Evolutionary conservation across 441 rosid species (phyloP).

Genomic region (Populus hybrid): DNA sequence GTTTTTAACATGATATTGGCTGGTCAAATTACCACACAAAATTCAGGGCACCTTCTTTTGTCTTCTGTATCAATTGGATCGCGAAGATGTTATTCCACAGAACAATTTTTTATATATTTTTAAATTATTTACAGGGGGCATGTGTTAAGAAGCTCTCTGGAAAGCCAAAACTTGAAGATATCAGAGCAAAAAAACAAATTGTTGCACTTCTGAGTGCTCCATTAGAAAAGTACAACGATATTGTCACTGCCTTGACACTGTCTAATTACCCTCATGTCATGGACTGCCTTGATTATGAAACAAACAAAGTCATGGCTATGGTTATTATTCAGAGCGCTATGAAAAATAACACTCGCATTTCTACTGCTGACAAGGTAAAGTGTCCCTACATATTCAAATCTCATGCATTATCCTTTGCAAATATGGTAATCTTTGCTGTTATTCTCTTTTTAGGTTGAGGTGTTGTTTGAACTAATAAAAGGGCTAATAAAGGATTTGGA

Average conservation of each 20-base stretch:
- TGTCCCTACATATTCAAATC: slow-evolving; percentile 14
- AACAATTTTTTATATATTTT: neutral
- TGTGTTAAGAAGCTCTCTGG: slow-evolving; percentile 82
- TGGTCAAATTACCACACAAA: neutral
- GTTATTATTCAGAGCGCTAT: slow-evolving; percentile 89
- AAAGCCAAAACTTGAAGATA: slow-evolving; percentile 76
- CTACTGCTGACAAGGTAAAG: slow-evolving; percentile 75
- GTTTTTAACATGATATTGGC: neutral
- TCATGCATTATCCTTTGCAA: slow-evolving; percentile 6
- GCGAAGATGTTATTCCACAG: neutral
- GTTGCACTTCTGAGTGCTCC: slow-evolving; percentile 97
- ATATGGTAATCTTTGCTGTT: slow-evolving; percentile 8
- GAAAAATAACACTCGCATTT: slow-evolving; percentile 76
- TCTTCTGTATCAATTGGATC: neutral
- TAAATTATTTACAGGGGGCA: slow-evolving; percentile 58
- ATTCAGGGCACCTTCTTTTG: slow-evolving; percentile 1
- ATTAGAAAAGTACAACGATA: slow-evolving; percentile 84
- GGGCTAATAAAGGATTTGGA: slow-evolving; percentile 89
- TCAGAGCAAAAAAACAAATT: slow-evolving; percentile 81
- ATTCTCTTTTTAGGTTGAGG: slow-evolving; percentile 62
- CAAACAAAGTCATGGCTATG: slow-evolving; percentile 91
- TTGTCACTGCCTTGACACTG: slow-evolving; percentile 78
- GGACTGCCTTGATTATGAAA: slow-evolving; percentile 82
- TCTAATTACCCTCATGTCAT: slow-evolving; percentile 77
- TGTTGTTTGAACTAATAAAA: slow-evolving; percentile 79